These are phyloP conservation scores for Phanerochaete carnosa DNA, from an alignment of 768 basidiomycete species.

Conservation along the genomic window DNA sequence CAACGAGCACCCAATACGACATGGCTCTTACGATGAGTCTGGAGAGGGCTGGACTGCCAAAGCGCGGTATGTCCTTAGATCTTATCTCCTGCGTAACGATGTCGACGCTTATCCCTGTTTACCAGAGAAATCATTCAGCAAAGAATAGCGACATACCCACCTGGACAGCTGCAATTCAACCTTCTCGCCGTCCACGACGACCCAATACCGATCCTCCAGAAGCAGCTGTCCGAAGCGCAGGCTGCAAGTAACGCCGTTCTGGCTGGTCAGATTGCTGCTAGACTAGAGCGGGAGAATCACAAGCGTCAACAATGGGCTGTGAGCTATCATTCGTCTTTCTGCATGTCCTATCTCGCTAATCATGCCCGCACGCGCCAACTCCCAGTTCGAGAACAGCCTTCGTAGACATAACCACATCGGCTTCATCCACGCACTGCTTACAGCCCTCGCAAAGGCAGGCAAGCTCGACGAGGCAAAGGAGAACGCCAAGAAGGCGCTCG, in stretches of 20 bases:
- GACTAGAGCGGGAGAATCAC: constrained; percentile 61
- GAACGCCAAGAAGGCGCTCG: constrained; percentile 41
- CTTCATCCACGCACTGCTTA: constrained; percentile 69
- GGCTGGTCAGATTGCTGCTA: constrained; percentile 51
- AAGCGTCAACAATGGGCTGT: constrained; percentile 85
- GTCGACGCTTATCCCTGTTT: background rate
- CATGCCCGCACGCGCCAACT: background rate
- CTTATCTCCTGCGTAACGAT: background rate
- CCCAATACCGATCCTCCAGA: constrained; percentile 66
- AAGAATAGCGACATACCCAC: constrained; percentile 88
- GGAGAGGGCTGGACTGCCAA: constrained; percentile 82
- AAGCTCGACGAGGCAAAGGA: constrained; percentile 51
- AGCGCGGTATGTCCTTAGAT: constrained; percentile 54
- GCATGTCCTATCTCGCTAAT: background rate
- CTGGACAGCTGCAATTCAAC: constrained; percentile 91
- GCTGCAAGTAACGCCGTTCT: constrained; percentile 27
- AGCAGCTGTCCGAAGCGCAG: constrained; percentile 50
- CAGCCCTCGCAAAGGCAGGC: constrained; percentile 69
- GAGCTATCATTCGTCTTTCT: constrained; percentile 29
- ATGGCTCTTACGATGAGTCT: constrained; percentile 64
- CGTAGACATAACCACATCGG: constrained; percentile 87
- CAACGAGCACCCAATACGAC: constrained; percentile 72
- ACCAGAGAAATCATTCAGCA: constrained; percentile 77
- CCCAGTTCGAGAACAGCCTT: constrained; percentile 82
- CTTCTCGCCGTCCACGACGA: constrained; percentile 84